These are phyloP conservation scores for Beauveria sp. DNA, from an alignment of 2,329 filamentous ascomycete species.

Conservation along the genomic window DNA sequence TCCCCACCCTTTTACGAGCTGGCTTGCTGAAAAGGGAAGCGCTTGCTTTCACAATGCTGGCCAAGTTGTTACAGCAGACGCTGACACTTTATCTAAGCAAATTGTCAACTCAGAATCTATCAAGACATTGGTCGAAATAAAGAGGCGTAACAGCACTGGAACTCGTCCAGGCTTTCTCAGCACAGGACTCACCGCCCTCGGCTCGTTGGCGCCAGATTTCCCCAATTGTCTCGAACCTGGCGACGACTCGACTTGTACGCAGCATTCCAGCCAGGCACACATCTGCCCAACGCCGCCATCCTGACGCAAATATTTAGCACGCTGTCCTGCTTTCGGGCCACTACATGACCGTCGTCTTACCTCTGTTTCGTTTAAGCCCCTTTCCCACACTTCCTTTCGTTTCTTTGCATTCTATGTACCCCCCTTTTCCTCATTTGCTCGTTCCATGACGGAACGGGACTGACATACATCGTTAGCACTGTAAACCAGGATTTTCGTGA, in stretches of 20 bases:
- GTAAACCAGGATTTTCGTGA: background rate
- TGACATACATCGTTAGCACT: background rate
- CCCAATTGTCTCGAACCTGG: background rate
- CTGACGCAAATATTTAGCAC: background rate
- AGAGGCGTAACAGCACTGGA: too few species aligned
- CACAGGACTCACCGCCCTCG: background rate
- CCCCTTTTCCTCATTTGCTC: background rate
- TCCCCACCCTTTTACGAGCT: background rate
- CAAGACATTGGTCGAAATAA: background rate
- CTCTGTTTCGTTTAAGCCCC: background rate
- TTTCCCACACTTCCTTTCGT: background rate
- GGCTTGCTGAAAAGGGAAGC: too few species aligned
- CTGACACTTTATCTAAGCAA: background rate
- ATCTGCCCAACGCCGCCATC: background rate
- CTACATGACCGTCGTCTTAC: background rate
- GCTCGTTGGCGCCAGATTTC: background rate
- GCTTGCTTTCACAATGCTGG: background rate
- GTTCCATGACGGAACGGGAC: background rate
- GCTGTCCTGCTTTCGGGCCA: background rate
- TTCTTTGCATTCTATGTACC: background rate
- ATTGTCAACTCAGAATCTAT: background rate
- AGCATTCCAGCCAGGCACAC: background rate
- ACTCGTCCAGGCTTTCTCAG: background rate
- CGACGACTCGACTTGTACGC: background rate
- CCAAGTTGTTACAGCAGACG: background rate